Conservation (phyloP, 2,329 filamentous ascomycete species). For the Arthrinium puccinioides region DNA sequence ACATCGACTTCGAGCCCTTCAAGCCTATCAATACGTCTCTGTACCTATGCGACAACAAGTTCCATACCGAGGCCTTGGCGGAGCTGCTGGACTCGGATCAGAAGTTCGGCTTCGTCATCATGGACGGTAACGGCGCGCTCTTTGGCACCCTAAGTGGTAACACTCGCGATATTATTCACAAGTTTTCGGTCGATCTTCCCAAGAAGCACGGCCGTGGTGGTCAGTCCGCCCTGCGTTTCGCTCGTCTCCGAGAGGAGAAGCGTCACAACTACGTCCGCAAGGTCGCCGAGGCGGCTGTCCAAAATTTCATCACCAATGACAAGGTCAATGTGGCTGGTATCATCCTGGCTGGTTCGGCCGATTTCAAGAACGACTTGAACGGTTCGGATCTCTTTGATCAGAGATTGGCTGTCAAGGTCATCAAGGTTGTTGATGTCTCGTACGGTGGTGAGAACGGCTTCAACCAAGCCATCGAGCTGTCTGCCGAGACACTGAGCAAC, state of each 20-base stretch:
- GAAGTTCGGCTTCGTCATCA: constrained; percentile 99
- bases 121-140: constrained; percentile 97
- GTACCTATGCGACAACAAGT: constrained; percentile 99
- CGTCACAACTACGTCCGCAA: constrained; percentile 99
- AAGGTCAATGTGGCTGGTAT: constrained; percentile 97
- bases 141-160: constrained; percentile 97
- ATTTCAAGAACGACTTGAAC: constrained; percentile 99
- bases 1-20: constrained; percentile 99
- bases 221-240: constrained; percentile 98
- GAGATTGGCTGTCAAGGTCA: constrained; percentile 88
- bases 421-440: constrained; percentile 98
- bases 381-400: constrained; percentile 95
- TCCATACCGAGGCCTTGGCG: constrained; percentile 94
- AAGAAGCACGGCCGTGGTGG: constrained; percentile 99
- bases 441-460: constrained; percentile 99
- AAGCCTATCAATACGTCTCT: constrained; percentile 99
- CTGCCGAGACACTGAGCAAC: constrained; percentile 91
- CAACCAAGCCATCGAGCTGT: constrained; percentile 97
- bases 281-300: constrained; percentile 93
- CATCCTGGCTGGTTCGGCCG: constrained; percentile 91
- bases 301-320: constrained; percentile 98
- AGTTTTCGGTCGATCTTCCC: constrained; percentile 95
- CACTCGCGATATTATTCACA: constrained; percentile 93
- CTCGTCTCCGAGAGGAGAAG: constrained; percentile 98
- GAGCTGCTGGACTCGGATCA: constrained; percentile 98